phyloP scores from a whole-genome alignment of 2,329 filamentous ascomycete genomes.

The Trichoderma sp. region DNA sequence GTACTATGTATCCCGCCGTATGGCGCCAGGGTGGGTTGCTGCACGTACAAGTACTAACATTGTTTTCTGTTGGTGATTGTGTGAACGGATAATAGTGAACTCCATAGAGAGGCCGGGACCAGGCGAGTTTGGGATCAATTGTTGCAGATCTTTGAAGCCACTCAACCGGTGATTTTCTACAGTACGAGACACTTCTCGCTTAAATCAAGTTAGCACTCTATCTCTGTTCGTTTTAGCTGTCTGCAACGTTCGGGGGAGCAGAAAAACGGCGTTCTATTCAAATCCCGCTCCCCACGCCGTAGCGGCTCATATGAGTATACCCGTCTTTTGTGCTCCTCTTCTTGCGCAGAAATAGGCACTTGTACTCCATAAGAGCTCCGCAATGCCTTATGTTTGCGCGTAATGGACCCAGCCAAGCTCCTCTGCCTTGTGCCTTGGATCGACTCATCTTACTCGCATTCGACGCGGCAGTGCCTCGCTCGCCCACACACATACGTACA shows the following conservation, averaged over 20 bases:
- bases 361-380: conserved; percentile 11
- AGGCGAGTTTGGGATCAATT: background rate
- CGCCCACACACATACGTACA: background rate
- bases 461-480: background rate
- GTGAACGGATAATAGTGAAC: background rate
- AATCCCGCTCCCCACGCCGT: background rate
- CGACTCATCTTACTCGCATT: conserved; percentile 17
- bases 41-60: background rate
- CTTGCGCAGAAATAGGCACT: background rate
- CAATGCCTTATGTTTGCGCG: background rate
- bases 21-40: background rate
- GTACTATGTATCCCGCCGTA: background rate
- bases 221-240: background rate
- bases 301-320: background rate
- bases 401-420: background rate
- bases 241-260: background rate
- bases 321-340: background rate
- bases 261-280: background rate
- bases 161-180: background rate
- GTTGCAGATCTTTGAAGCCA: background rate
- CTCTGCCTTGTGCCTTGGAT: background rate
- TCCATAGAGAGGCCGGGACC: conserved; percentile 1
- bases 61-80: background rate
- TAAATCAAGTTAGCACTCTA: background rate
- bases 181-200: background rate